Evolutionary conservation across 441 rosid species (phyloP).

Genomic region (Erodium trifolium): DNA sequence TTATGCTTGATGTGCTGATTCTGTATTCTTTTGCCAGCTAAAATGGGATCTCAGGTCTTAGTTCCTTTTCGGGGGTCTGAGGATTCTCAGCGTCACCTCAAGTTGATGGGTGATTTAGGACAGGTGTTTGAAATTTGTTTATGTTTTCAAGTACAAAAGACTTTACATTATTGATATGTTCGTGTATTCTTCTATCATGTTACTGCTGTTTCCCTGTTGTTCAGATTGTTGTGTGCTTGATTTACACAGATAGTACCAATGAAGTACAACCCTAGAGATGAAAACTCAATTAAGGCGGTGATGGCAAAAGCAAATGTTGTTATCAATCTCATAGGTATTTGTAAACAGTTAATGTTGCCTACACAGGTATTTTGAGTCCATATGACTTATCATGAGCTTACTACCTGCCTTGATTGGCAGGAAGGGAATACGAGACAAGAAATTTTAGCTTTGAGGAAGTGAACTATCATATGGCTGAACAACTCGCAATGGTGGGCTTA

Average conservation of each 20-base stretch:
- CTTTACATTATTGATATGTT: not conserved
- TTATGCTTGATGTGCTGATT: not conserved
- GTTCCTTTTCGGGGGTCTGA: slow-evolving; percentile 97
- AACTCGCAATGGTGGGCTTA: slow-evolving; percentile 65
- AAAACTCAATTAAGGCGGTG: slow-evolving; percentile 83
- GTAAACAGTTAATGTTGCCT: not conserved
- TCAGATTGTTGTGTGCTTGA: slow-evolving; percentile 15
- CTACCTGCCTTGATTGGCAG: slow-evolving; percentile 27
- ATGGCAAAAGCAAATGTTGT: slow-evolving; percentile 99
- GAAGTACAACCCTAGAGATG: slow-evolving; percentile 85
- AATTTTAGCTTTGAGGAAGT: slow-evolving; percentile 93
- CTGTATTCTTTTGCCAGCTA: slow-evolving; percentile 43
- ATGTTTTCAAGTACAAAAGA: not conserved
- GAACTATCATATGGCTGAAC: slow-evolving; percentile 72
- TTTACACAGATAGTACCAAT: slow-evolving; percentile 78
- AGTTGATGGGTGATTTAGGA: slow-evolving; percentile 99
- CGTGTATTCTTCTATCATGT: not conserved
- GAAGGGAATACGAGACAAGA: slow-evolving; percentile 83
- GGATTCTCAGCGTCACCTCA: slow-evolving; percentile 85
- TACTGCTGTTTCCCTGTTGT: not conserved
- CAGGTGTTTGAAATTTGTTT: slow-evolving; percentile 41
- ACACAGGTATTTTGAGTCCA: not conserved
- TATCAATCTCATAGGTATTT: slow-evolving; percentile 84
- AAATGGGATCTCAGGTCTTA: slow-evolving; percentile 95
- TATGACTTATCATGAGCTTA: not conserved